phyloP scores from a whole-genome alignment of 2,329 filamentous ascomycete species.

The Curvularia verruculosa region DNA sequence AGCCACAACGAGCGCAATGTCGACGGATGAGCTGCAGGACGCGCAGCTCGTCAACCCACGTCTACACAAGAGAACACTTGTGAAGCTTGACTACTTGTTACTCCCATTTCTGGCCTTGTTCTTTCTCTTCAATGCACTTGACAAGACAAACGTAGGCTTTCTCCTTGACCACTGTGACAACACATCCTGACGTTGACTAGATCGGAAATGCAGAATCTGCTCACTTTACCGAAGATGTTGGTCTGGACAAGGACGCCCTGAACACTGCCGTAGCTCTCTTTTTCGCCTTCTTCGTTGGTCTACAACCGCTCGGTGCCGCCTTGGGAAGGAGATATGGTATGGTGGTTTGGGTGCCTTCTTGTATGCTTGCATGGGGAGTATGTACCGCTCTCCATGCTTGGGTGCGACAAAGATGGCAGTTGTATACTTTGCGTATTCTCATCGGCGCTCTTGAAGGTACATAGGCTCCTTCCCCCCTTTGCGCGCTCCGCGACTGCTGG shows the following conservation, averaged over 20 bases:
- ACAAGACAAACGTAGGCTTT: slow-evolving; percentile 55
- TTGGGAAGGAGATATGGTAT: slow-evolving; percentile 64
- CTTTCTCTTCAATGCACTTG: slow-evolving; percentile 60
- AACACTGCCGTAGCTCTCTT: slow-evolving; percentile 64
- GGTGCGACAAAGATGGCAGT: slow-evolving; percentile 55
- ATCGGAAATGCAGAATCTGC: slow-evolving; percentile 64
- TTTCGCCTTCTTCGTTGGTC: slow-evolving; percentile 64
- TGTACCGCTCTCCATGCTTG: slow-evolving; percentile 57
- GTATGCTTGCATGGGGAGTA: slow-evolving; percentile 62
- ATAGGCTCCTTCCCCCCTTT: slow-evolving; percentile 4
- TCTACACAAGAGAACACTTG: slow-evolving; percentile 48
- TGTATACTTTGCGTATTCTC: slow-evolving; percentile 53
- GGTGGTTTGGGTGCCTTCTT: slow-evolving; percentile 61
- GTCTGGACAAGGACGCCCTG: slow-evolving; percentile 58
- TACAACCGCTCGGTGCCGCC: slow-evolving; percentile 63
- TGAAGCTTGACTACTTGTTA: slow-evolving; percentile 58
- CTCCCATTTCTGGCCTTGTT: slow-evolving; percentile 59
- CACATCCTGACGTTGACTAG: slow-evolving; percentile 19
- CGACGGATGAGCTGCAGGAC: slow-evolving; percentile 15
- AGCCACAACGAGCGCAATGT: slow-evolving; percentile 15
- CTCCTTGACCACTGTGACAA: not conserved
- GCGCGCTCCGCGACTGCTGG: not conserved
- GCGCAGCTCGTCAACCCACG: slow-evolving; percentile 2
- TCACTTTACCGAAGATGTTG: slow-evolving; percentile 64
- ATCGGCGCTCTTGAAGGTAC: slow-evolving; percentile 57